Evolutionary conservation across 2,329 filamentous ascomycete genomes (phyloP).

Genomic region (Macrophomina pseudophaseolina): DNA sequence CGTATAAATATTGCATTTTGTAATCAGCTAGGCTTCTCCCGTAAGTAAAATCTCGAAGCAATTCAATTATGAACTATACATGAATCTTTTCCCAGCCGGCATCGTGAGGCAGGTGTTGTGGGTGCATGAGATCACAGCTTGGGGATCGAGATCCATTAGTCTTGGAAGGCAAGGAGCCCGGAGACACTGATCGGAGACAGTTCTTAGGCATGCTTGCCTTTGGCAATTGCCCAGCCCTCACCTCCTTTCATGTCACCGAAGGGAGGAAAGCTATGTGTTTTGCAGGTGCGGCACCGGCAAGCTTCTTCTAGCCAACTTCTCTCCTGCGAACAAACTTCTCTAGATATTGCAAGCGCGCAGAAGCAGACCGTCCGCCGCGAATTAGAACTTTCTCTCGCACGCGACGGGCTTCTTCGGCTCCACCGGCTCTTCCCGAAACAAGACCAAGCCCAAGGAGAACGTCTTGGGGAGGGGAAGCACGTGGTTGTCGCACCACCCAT

Average conservation of each 20-base stretch:
- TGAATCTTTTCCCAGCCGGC: not conserved
- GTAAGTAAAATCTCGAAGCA: constrained; percentile 6
- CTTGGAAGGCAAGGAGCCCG: not conserved
- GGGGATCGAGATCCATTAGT: not conserved
- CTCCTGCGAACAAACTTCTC: not conserved
- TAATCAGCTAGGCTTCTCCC: constrained; percentile 5
- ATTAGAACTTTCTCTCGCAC: not conserved
- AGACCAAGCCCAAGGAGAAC: not conserved
- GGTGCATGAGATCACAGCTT: constrained; percentile 2
- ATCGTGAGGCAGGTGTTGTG: not conserved
- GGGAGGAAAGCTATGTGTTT: too few species aligned
- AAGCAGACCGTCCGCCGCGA: not conserved
- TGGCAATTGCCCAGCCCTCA: not conserved
- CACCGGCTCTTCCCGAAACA: constrained; percentile 6
- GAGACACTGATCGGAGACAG: not conserved
- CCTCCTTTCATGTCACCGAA: too few species aligned
- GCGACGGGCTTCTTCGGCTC: not conserved
- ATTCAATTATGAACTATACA: not conserved
- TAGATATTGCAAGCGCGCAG: too few species aligned
- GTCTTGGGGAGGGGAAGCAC: not conserved
- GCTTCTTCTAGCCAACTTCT: not conserved
- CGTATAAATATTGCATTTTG: not conserved
- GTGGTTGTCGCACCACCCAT: constrained; percentile 7
- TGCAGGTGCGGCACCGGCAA: not conserved
- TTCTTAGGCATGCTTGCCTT: not conserved